Conservation (phyloP, 495 filamentous ascomycete genomes). For the Neurospora tetrasperma region DNA sequence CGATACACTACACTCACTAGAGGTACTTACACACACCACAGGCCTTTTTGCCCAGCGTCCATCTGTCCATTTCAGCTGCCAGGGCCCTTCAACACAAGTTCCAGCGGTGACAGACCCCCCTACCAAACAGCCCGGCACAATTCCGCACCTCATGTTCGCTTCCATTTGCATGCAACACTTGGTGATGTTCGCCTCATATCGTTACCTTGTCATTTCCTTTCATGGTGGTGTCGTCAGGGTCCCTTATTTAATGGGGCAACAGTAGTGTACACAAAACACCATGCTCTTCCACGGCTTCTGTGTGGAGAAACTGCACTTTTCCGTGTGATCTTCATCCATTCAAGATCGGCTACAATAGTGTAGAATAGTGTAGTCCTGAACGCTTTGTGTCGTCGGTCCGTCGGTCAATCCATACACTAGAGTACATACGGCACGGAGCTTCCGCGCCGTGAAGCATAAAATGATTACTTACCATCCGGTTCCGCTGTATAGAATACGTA, state of each 20-base stretch:
- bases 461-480: no score
- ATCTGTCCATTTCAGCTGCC: background rate
- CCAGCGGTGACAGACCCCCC: background rate
- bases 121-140: background rate
- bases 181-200: background rate
- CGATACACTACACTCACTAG: background rate
- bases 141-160: background rate
- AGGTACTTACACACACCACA: no score
- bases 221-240: background rate
- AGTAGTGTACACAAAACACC: background rate
- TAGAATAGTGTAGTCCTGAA: background rate
- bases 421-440: no score
- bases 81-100: background rate
- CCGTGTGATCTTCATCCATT: background rate
- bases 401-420: no score
- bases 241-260: background rate
- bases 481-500: no score
- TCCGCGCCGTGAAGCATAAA: no score
- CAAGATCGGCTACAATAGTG: background rate
- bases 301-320: background rate
- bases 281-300: background rate
- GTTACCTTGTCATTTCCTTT: background rate
- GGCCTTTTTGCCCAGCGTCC: no score
- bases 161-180: no score
- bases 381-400: no score